Conservation (phyloP, 495 filamentous ascomycete genomes). For the Penicillium alfredii region DNA sequence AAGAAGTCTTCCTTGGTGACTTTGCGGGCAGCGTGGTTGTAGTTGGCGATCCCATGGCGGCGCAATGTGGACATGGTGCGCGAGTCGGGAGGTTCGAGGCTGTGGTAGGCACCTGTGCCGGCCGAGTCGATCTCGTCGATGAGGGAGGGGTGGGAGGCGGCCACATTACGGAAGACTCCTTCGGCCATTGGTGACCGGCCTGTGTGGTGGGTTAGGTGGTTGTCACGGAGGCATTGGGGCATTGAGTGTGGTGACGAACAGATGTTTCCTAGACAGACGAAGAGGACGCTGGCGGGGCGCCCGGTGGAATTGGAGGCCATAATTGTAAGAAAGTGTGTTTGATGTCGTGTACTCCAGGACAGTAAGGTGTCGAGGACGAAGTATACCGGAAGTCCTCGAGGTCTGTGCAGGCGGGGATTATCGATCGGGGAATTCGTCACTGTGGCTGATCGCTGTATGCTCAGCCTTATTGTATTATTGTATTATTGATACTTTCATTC, state of each 20-base stretch:
- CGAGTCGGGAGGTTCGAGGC: constrained; percentile 64
- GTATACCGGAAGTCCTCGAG: no score
- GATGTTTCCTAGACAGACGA: constrained; percentile 96
- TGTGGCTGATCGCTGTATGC: no score
- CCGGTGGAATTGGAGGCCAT: constrained; percentile 16
- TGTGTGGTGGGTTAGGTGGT: constrained; percentile 16
- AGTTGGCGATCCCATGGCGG: constrained; percentile 66
- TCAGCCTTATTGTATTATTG: no score
- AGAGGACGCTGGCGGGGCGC: constrained; percentile 67
- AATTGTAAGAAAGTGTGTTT: constrained; percentile 5
- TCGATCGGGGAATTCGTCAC: no score
- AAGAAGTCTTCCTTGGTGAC: constrained; percentile 67
- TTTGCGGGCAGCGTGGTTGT: constrained; percentile 71
- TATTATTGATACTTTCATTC: no score
- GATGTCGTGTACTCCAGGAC: no score
- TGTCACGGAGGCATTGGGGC: no score
- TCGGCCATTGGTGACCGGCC: constrained; percentile 88
- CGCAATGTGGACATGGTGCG: constrained; percentile 79
- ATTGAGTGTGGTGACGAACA: no score
- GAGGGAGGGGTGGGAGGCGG: constrained; percentile 45
- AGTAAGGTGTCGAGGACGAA: no score
- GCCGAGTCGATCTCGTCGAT: constrained; percentile 77
- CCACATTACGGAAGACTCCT: constrained; percentile 75
- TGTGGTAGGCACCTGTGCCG: constrained; percentile 83
- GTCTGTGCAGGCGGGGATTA: no score